These are phyloP conservation scores for Apiotrichum montevideense DNA, from an alignment of 1,284 basidiomycete genomes.

Conservation along the genomic window DNA sequence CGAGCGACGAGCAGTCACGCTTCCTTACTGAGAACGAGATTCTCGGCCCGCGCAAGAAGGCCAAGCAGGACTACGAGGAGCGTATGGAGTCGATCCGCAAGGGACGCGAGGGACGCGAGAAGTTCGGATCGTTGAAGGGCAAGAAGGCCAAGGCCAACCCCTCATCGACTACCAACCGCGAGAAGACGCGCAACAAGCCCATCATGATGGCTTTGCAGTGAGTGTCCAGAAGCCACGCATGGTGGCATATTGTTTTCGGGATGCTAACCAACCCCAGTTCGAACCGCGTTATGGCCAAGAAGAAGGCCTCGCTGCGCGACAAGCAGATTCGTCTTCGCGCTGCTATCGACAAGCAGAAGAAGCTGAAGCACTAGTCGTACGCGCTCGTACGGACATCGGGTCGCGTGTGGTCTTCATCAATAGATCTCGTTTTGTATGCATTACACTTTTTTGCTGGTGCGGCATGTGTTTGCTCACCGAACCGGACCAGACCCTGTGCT, in stretches of 20 bases:
- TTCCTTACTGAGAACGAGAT: constrained; percentile 90
- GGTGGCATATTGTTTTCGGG: not conserved
- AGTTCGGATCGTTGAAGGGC: constrained; percentile 82
- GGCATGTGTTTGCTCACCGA: too few species aligned
- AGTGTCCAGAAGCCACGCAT: constrained; percentile 25
- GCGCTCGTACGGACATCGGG: too few species aligned
- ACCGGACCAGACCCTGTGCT: too few species aligned
- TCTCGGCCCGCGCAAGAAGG: constrained; percentile 87
- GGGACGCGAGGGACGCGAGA: constrained; percentile 91
- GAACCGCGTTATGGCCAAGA: constrained; percentile 58
- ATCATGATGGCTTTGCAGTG: constrained; percentile 83
- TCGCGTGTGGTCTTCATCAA: not conserved
- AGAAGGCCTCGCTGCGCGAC: constrained; percentile 76
- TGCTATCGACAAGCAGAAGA: constrained; percentile 46
- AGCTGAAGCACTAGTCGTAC: constrained; percentile 35
- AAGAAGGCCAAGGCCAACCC: constrained; percentile 75
- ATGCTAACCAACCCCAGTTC: constrained; percentile 24
- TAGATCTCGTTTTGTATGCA: not conserved
- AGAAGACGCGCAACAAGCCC: constrained; percentile 85
- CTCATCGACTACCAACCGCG: constrained; percentile 78
- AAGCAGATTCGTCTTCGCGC: constrained; percentile 53
- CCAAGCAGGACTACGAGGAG: constrained; percentile 90
- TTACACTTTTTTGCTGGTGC: not conserved
- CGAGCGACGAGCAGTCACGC: constrained; percentile 51
- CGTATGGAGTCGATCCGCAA: constrained; percentile 86